These are phyloP conservation scores for Kalaharituber pfeilii DNA, from an alignment of 2,329 filamentous ascomycete species.

Conservation along the genomic window DNA sequence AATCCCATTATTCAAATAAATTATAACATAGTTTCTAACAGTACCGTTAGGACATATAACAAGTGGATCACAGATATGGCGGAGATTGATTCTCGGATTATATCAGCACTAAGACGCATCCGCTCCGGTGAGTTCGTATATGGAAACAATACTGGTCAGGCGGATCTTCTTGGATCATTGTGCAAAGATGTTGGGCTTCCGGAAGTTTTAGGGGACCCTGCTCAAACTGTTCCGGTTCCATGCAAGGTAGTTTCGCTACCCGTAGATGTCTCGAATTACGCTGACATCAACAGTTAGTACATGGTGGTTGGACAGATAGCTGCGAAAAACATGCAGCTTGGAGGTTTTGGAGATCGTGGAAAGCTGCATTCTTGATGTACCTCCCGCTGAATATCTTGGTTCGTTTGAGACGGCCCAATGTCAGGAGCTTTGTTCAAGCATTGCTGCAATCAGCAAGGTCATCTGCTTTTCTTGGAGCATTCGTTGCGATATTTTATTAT, in stretches of 20 bases:
- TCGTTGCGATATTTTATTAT: constrained; percentile 70
- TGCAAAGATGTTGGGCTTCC: constrained; percentile 55
- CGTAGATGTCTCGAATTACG: not conserved
- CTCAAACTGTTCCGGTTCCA: constrained; percentile 51
- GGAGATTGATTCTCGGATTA: constrained; percentile 54
- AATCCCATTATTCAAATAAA: not conserved
- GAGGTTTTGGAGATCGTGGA: constrained; percentile 52
- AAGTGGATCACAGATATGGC: constrained; percentile 69
- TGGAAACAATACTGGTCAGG: constrained; percentile 54
- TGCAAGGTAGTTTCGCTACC: constrained; percentile 37
- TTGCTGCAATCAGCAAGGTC: constrained; percentile 47
- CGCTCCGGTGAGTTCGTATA: constrained; percentile 49
- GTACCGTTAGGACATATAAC: constrained; percentile 41
- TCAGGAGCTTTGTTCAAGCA: constrained; percentile 33
- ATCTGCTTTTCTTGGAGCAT: constrained; percentile 59
- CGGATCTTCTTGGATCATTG: constrained; percentile 50
- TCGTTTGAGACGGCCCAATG: constrained; percentile 36
- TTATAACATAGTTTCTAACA: not conserved
- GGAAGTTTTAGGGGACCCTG: constrained; percentile 53
- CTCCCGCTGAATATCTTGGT: constrained; percentile 55
- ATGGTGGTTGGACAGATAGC: constrained; percentile 56
- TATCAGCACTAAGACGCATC: constrained; percentile 53
- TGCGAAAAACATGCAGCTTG: constrained; percentile 57
- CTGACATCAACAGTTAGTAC: constrained; percentile 40
- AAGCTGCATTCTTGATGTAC: constrained; percentile 59